Base-by-base conservation (phyloP, 345 rosid species). In the Streptanthus diversifolius region DNA sequence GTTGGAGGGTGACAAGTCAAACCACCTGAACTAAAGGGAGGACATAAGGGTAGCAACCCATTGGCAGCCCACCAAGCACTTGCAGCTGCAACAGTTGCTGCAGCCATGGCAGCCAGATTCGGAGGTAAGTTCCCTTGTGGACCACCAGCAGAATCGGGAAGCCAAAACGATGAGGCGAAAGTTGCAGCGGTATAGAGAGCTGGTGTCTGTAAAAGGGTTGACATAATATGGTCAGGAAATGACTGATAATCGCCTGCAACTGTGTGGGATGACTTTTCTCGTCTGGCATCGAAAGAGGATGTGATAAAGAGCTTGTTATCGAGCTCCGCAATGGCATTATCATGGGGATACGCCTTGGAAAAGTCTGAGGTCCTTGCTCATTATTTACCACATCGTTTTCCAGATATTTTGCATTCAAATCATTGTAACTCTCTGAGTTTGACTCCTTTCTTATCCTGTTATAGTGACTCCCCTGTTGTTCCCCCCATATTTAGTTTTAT, bases 31-130 rank as follows among this genome's bases (percentile, higher is more conserved):
- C 80, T 86, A 66, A 79, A 78, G 79, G 95, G 87, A 73, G 95
- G 76, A 79, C 96, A 90, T 22, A 87, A 32, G 49, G 96, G 95
- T 75, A 90, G 84, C 71, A 93, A 61, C 32, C 97, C 98, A 62
- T 93, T 91, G 57, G 98, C 92, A 22, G 93, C 90, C 98, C 98
- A 93, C 98, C 98, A 93, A 32, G 98, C 96, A 75, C 89, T 84
- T 70, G 98, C 98, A 76, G 98, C 98, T 48, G 96, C 92, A 53
- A 93, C 93, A 44, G 93, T 93, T 58, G 98, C 90, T 73, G 89
- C 93, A 52, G 88, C 96, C 76, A 93, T 79, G 52, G 90, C 88
- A 57, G 90, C 85, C 85, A 85, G 72, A 80, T 85, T 78, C 15
- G 95, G 84, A 66, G 80, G 78, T 62, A 86, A 75, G 81, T 73